Conservation (phyloP, 768 basidiomycete genomes). For the Suillus clintonianus region DNA sequence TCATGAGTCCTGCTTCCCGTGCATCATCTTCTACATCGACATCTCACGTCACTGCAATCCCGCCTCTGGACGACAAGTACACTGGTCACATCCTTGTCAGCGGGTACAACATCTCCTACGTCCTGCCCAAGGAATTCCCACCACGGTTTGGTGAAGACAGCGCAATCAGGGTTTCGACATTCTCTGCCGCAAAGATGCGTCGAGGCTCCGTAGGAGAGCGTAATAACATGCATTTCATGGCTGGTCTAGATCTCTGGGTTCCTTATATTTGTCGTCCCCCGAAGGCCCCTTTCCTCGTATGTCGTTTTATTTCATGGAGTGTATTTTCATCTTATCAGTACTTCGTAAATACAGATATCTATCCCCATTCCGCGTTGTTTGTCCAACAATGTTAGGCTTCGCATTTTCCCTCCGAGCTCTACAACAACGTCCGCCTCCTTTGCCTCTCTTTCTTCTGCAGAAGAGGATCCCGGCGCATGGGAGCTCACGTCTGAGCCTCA, state of each 20-base stretch:
- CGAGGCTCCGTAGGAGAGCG: slow-evolving; percentile 58
- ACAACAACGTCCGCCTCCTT: slow-evolving; percentile 56
- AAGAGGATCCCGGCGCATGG: slow-evolving; percentile 70
- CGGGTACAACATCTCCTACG: slow-evolving; percentile 74
- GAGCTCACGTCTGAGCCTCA: slow-evolving; percentile 77
- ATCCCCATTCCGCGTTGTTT: slow-evolving; percentile 79
- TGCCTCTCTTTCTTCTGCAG: slow-evolving; percentile 75
- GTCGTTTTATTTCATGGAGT: slow-evolving; percentile 17
- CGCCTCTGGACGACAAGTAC: slow-evolving; percentile 65
- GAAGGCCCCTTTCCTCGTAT: slow-evolving; percentile 71
- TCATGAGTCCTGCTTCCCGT: slow-evolving; percentile 32
- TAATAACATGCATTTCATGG: slow-evolving; percentile 73
- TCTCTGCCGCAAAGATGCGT: slow-evolving; percentile 38
- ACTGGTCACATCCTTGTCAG: slow-evolving; percentile 77
- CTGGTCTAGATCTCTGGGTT: slow-evolving; percentile 74
- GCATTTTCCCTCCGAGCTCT: slow-evolving; percentile 66
- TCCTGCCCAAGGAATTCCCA: slow-evolving; percentile 70
- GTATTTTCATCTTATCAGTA: slow-evolving; percentile 12
- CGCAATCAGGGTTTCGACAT: slow-evolving; percentile 20
- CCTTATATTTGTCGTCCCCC: slow-evolving; percentile 71
- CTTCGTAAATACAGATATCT: slow-evolving; percentile 50
- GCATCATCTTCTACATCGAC: slow-evolving; percentile 39
- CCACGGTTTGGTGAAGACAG: slow-evolving; percentile 31
- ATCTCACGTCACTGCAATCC: slow-evolving; percentile 23
- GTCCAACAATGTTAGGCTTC: slow-evolving; percentile 72